phyloP scores from a whole-genome alignment of 1,284 basidiomycete genomes.

The Cerioporus squamosus region DNA sequence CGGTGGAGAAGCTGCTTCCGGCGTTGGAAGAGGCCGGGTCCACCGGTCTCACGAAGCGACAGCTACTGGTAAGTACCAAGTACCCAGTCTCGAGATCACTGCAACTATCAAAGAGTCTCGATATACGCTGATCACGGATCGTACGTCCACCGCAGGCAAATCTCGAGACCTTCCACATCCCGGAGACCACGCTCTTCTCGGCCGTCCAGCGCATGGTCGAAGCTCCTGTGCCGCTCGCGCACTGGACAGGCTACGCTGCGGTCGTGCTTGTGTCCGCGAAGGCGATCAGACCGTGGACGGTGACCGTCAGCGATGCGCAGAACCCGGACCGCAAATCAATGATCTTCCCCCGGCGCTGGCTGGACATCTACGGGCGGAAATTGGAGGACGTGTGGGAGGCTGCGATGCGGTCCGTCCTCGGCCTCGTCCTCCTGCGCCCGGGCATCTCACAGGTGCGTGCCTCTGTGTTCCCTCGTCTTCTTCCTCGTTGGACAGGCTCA shows the following conservation, averaged over 20 bases:
- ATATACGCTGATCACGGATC: too few relatives aligned
- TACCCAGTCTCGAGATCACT: neutral
- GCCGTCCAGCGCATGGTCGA: conserved; percentile 43
- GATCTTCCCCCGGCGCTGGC: conserved; percentile 75
- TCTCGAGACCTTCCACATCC: neutral
- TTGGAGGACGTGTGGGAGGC: conserved; percentile 71
- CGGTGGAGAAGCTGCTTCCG: conserved; percentile 46
- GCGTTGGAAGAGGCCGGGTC: conserved; percentile 45
- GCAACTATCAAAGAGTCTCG: neutral
- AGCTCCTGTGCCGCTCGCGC: conserved; percentile 55
- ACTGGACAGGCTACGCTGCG: conserved; percentile 69
- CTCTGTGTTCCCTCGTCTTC: conserved; percentile 22
- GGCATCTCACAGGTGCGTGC: conserved; percentile 72
- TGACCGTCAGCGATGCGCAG: conserved; percentile 47
- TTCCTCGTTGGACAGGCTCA: neutral
- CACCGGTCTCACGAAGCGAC: conserved; percentile 50
- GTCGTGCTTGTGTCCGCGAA: conserved; percentile 53
- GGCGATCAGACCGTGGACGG: conserved; percentile 61
- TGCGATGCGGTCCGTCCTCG: conserved; percentile 68
- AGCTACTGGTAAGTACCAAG: conserved; percentile 47
- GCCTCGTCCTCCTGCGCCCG: conserved; percentile 68
- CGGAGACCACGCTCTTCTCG: neutral
- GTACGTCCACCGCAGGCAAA: too few relatives aligned
- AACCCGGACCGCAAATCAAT: conserved; percentile 33
- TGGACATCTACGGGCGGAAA: conserved; percentile 68